Conservation (phyloP, 2,329 filamentous ascomycete species). For the Colletotrichum phormii region DNA sequence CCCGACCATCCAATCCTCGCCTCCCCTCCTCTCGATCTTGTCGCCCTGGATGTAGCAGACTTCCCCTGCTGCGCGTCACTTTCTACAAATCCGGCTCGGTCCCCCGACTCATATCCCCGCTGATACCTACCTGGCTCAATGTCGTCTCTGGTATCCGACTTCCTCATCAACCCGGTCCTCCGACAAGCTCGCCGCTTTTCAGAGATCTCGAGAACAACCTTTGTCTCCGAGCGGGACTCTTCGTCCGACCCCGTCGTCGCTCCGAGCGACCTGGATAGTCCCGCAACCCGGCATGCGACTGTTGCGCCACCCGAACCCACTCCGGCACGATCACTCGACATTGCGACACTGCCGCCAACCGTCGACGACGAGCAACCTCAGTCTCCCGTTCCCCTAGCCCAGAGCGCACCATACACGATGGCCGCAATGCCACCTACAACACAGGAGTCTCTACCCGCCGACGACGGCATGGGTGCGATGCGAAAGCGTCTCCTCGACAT, state of each 20-base stretch:
- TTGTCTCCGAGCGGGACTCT: slow-evolving; percentile 49
- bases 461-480: slow-evolving; percentile 81
- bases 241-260: slow-evolving; percentile 39
- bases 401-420: slow-evolving; percentile 10
- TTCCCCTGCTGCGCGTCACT: slow-evolving; percentile 12
- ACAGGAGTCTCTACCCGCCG: slow-evolving; percentile 69
- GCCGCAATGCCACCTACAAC: slow-evolving; percentile 12
- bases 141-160: slow-evolving; percentile 73
- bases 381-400: slow-evolving; percentile 28
- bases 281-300: slow-evolving; percentile 38
- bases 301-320: slow-evolving; percentile 41
- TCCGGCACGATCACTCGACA: slow-evolving; percentile 45
- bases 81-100: slow-evolving; percentile 21
- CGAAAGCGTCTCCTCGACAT: slow-evolving; percentile 76
- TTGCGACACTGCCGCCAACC: slow-evolving; percentile 48
- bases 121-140: slow-evolving; percentile 51
- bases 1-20: slow-evolving; percentile 3
- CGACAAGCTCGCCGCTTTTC: slow-evolving; percentile 75
- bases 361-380: slow-evolving; percentile 30
- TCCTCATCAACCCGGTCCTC: slow-evolving; percentile 74
- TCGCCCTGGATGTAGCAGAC: slow-evolving; percentile 30
- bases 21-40: slow-evolving; percentile 8
- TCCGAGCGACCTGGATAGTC: slow-evolving; percentile 42
- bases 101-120: not conserved
- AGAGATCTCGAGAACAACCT: slow-evolving; percentile 55